A percentile compares a stretch with the other conserved stretches of the same genome.
These are phyloP conservation scores for Naganishia liquefaciens DNA, from an alignment of 1,284 basidiomycete species.

Conservation along the genomic window DNA sequence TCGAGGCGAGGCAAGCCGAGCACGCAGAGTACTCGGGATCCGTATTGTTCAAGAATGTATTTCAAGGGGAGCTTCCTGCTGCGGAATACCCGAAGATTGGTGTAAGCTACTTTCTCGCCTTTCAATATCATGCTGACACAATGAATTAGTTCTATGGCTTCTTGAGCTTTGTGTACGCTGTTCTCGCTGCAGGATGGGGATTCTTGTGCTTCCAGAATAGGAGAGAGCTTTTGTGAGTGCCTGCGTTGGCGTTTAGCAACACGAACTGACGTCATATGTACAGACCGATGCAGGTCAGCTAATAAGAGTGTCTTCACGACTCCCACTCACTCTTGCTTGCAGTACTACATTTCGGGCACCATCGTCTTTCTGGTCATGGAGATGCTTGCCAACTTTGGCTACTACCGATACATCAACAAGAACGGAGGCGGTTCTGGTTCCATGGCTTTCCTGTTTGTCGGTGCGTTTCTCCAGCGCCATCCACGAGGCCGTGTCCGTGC, in stretches of 20 bases:
- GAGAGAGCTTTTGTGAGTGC: conserved; percentile 67
- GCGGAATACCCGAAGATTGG: conserved; percentile 97
- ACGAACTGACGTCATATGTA: background rate
- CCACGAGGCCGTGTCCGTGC: background rate
- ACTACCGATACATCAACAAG: conserved; percentile 74
- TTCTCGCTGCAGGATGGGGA: conserved; percentile 73
- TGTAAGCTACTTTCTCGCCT: conserved; percentile 58
- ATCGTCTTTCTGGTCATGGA: conserved; percentile 87
- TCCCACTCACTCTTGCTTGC: conserved; percentile 39
- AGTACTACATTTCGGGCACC: conserved; percentile 93
- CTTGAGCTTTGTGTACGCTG: conserved; percentile 75
- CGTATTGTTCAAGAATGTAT: conserved; percentile 84
- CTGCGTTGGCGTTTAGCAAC: background rate
- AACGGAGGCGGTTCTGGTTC: conserved; percentile 74
- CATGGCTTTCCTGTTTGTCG: conserved; percentile 80
- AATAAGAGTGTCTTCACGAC: background rate
- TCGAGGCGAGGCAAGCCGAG: conserved; percentile 47
- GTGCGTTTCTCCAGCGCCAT: conserved; percentile 54
- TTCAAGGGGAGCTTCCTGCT: conserved; percentile 84
- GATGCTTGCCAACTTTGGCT: conserved; percentile 76
- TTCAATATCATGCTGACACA: conserved; percentile 15
- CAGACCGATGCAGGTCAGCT: conserved; percentile 30
- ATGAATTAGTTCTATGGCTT: conserved; percentile 75
- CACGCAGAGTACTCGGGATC: conserved; percentile 81
- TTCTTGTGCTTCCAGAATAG: conserved; percentile 80